Evolutionary conservation across 2,329 filamentous ascomycete species (phyloP), one percentile per base, ranked within the genome.

Genomic region (Acrocalymma vagum): DNA sequence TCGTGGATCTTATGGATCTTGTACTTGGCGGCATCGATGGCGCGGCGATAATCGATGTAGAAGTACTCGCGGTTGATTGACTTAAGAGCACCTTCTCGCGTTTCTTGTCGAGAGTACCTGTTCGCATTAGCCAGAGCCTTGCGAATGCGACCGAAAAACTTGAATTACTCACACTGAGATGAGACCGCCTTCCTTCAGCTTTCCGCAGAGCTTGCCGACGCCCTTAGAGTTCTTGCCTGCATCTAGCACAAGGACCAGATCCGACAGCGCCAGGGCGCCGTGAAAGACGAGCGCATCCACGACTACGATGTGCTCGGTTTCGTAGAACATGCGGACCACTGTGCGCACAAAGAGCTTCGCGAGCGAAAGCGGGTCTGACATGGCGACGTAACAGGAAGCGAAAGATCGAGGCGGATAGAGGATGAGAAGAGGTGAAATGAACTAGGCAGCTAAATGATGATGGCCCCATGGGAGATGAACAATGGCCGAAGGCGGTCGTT

Each of bases 21-120:
- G 81, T 88, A 99, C 71, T 99, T 99, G 73, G 96, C 95, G 32
- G 90, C 90, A 72, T 99, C 94, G 62, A 99, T 90, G 23, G 93
- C 90, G 42, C 90, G 88, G 45, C 94, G 90, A 63, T 95, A 95
- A 67, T 96, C 92, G 67, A 99, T 93, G 72, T 90, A 99, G 75
- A 95, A 99, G 79, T 96, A 99, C 49, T 93, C 95, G 60, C 90
- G 84, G 65, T 87, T 91, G 54, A 88, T 86, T 5, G 90, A 87
- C 36, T 91, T 86, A 42, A 88, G 86, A 45, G 91, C 88, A 35
- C 89, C 90, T 63, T 92, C 88, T 53, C 86, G 85, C 39, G 88
- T 76, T 67, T 96, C 91, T 33, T 85, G 82, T 46, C 90, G 85
- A 21, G 85, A 84, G 67, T 86, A 85, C 60, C 81, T 89, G 44